phyloP scores from a whole-genome alignment of 129 eudicot genomes.

The Arctium lappa region DNA sequence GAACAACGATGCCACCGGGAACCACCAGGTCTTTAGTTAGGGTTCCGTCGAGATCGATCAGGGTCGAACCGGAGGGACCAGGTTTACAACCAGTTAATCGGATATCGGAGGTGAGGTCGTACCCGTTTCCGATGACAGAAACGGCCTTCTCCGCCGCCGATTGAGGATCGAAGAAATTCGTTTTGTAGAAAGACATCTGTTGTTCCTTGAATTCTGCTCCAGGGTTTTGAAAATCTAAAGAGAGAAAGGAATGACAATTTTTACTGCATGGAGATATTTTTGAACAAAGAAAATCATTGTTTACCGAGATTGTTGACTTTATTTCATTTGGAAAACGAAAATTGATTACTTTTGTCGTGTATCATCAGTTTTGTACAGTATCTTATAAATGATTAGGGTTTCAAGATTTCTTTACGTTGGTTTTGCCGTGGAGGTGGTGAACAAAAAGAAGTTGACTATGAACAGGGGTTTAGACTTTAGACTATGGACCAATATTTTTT shows the following conservation, averaged over 20 bases:
- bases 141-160: conserved; percentile 75
- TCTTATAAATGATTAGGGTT: not conserved
- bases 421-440: not conserved
- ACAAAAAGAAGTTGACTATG: not conserved
- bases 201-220: not conserved
- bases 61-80: conserved; percentile 46
- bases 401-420: not conserved
- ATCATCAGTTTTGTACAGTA: not conserved
- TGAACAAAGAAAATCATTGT: not conserved
- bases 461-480: not conserved
- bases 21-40: conserved; percentile 39
- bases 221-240: not conserved
- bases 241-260: not conserved
- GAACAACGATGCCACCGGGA: conserved; percentile 54
- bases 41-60: conserved; percentile 48
- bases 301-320: conserved; percentile 1
- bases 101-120: conserved; percentile 56
- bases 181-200: conserved; percentile 4
- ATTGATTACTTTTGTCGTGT: not conserved
- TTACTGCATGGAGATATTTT: not conserved
- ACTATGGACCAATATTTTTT: no score
- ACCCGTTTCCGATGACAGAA: conserved; percentile 60
- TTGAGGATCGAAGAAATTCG: conserved; percentile 31
- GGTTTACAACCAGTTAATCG: conserved; percentile 54
- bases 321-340: not conserved